Evolutionary conservation across 2,329 filamentous ascomycete genomes (phyloP), one percentile per base, ranked within the genome.

Genomic region (Penicillium hordei): DNA sequence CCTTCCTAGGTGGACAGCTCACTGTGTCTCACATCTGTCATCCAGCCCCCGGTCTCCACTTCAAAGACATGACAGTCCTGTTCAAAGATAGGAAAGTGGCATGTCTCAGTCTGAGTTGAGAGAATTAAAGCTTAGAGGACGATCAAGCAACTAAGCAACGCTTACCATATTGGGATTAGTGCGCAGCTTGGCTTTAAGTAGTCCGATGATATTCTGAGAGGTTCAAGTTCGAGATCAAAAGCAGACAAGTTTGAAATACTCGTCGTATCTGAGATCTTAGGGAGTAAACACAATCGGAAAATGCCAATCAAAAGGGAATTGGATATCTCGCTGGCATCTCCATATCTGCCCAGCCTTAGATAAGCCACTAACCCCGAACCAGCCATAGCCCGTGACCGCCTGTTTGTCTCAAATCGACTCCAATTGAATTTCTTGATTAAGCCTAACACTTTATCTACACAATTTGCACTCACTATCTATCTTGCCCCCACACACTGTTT

Each of bases 21-120:
- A 53, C 39, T 17, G 36, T 53, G 40, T 38, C 39, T 29, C 31
- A 38, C 36, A 21, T 10, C 54, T 58, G 36, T 46, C 53, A 61
- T 63, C 60, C 39, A 5, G 39, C 48, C 42, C 2, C 12, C 29
- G 36, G 57, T 56, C 55, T 29, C 57, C 43, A 43, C 55, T 59
- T 53, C 49, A 61, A 57, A 59, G 31, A 45, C 39, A 59, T 36
- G 10, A 29, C 21, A 29, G 40, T 40, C n/a, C 34, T 29, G 29
- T 59, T 23, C 29, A 39, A 55, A 42, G 52, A 60, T 40, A 62
- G 52, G 33, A 39, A 55, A 40, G 48, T 25, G 46, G 23, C 42
- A 59, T 65, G 64, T 66, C 63, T 66, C 59, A 65, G 57, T 55
- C 23, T 8, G 33, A 31, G 23, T 34, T 25, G 5, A n/a, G n/a